These are phyloP conservation scores for Plantago ovata DNA, from an alignment of 257 asterid species.

Conservation along the genomic window DNA sequence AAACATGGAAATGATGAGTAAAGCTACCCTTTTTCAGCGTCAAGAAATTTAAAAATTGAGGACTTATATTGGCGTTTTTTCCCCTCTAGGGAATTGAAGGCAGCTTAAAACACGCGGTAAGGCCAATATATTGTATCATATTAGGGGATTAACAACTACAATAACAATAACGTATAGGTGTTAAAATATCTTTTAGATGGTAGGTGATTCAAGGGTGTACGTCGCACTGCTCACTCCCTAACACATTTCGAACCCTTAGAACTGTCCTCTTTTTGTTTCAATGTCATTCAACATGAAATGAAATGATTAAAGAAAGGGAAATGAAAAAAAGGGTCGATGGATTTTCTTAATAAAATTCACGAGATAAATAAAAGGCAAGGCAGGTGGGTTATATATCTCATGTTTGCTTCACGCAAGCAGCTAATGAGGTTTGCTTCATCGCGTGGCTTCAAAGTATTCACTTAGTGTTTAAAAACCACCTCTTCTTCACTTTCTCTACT, in stretches of 20 bases:
- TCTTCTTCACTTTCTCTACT: too few relatives aligned
- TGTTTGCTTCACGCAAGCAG: constrained; percentile 99
- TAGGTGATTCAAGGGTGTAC: too few relatives aligned
- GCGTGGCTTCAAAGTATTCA: constrained; percentile 97
- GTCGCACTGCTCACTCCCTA: too few relatives aligned
- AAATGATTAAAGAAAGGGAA: too few relatives aligned
- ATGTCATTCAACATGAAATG: too few relatives aligned
- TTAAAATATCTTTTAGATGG: too few relatives aligned
- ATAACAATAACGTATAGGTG: too few relatives aligned
- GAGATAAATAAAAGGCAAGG: constrained; percentile 67
- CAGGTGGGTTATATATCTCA: constrained; percentile 85
- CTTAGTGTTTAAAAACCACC: constrained; percentile 41
- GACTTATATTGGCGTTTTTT: constrained; percentile 41
- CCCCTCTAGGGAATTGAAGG: constrained; percentile 48
- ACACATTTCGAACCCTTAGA: constrained; percentile 2
- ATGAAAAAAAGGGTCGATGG: too few relatives aligned
- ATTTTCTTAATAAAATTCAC: constrained; percentile 16
- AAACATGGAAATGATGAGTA: too few relatives aligned
- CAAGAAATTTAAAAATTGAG: constrained; percentile 29
- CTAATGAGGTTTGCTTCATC: constrained; percentile 88
- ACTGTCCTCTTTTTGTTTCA: neutral
- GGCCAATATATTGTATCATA: neutral
- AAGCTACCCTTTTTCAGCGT: constrained; percentile 32
- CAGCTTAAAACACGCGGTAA: constrained; percentile 50
- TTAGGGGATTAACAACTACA: too few relatives aligned